Conservation (phyloP, 345 rosid species). For the Citrus reticulata region DNA sequence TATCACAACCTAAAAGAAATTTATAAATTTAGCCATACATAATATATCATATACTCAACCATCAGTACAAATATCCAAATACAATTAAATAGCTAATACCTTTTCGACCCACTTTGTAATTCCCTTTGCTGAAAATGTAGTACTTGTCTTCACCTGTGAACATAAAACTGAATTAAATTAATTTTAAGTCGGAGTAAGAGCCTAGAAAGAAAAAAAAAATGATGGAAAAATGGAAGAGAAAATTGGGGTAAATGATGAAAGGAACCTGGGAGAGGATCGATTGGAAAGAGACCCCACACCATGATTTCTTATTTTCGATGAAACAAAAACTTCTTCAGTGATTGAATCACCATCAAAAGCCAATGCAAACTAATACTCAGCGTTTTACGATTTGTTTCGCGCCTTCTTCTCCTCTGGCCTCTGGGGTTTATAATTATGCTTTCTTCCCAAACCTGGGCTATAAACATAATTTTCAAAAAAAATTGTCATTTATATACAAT, state of each 20-base stretch:
- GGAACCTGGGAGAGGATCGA: slow-evolving; percentile 65
- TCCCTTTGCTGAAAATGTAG: slow-evolving; percentile 59
- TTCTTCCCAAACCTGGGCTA: neutral
- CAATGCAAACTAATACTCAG: neutral
- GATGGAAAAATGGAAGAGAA: neutral
- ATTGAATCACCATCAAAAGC: neutral
- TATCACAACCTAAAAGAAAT: slow-evolving; percentile 67
- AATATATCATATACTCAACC: neutral
- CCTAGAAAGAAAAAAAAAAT: neutral
- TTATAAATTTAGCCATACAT: neutral
- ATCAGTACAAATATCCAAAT: too few species aligned
- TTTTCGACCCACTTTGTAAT: slow-evolving; percentile 74
- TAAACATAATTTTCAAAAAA: too few species aligned
- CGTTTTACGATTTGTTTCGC: neutral
- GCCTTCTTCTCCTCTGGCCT: neutral
- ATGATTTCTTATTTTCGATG: slow-evolving; percentile 16
- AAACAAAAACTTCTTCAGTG: neutral
- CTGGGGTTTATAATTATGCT: neutral
- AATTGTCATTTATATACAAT: too few species aligned
- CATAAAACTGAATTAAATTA: neutral
- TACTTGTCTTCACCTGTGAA: slow-evolving; percentile 62
- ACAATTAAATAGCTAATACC: slow-evolving; percentile 27
- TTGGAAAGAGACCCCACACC: slow-evolving; percentile 85
- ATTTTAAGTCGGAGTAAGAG: too few species aligned
- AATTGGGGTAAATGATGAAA: neutral